Evolutionary conservation across 2,329 filamentous ascomycete species (phyloP), one percentile per base, ranked within the genome.

Genomic region (Alternaria conjuncta): DNA sequence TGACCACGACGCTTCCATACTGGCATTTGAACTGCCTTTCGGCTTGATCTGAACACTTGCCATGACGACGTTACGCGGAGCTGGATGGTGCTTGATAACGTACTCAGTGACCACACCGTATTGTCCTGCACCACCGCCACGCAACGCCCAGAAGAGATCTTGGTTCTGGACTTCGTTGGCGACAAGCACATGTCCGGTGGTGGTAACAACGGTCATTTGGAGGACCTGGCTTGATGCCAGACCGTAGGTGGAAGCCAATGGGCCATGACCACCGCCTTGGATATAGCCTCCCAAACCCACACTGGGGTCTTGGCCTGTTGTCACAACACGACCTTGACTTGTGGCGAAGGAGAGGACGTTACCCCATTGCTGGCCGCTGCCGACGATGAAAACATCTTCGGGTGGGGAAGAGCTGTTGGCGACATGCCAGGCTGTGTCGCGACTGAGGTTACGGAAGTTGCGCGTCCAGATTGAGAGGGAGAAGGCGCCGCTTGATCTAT

Each of bases 231-330:
- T 55, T 1, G 67, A 60, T 30, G 62, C 70, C 11, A 72, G 59
- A 20, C 71, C 68, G 62, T 83, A 83, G 30, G 81, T 74, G 30
- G 78, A 78, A 11, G 81, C 81, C 28, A 88, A 69, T 4, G 84
- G 84, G 11, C 82, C 83, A 72, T 88, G 84, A 0, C 86, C 86
- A 30, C 84, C 86, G 6, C 84, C 85, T 12, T 72, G 71, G 15
- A 74, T 70, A 60, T 72, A 80, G 5, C 78, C 68, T 18, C 68
- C 69, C 69, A 85, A 77, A 12, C 86, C 86, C 13, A 88, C 84
- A 5, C 80, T 84, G 5, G 63, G 56, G 45, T 67, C 60, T 20
- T 63, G 57, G 12, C 67, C 67, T 36, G 54, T 63, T 0, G 55
- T 57, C 32, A 57, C 43, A 5, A 49, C 21, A 2, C 43, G 44